Conservation (phyloP, 2,329 filamentous ascomycete genomes). For the Bisporella sp. region DNA sequence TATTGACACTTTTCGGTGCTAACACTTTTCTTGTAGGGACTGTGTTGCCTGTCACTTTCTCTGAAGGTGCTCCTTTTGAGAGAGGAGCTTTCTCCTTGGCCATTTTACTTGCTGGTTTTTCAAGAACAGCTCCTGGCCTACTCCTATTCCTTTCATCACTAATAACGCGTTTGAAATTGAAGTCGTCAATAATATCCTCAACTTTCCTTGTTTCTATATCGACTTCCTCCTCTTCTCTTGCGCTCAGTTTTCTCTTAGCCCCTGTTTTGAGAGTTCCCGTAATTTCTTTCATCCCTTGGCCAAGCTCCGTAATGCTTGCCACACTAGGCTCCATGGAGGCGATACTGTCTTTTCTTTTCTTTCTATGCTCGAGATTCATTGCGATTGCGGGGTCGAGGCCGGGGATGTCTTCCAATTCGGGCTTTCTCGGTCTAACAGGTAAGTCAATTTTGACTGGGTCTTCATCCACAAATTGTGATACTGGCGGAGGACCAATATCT, state of each 20-base stretch:
- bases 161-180: conserved; percentile 22
- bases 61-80: conserved; percentile 16
- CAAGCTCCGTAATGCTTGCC: conserved; percentile 7
- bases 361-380: conserved; percentile 27
- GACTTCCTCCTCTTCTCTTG: conserved; percentile 45
- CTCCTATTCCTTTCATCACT: conserved; percentile 20
- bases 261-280: conserved; percentile 35
- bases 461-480: conserved; percentile 51
- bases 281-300: conserved; percentile 9
- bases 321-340: conserved; percentile 11
- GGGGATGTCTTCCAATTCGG: conserved; percentile 13
- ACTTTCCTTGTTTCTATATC: conserved; percentile 27
- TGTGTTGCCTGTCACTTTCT: conserved; percentile 12
- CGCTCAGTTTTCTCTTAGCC: conserved; percentile 51
- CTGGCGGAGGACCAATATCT: conserved; percentile 58
- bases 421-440: conserved; percentile 24
- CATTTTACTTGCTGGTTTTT: conserved; percentile 11
- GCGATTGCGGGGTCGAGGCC: conserved; percentile 20
- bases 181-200: conserved; percentile 17
- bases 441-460: conserved; percentile 48
- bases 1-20: conserved; percentile 46
- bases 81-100: conserved; percentile 18
- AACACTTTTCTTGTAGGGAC: conserved; percentile 21
- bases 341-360: conserved; percentile 26
- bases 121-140: conserved; percentile 7